Evolutionary conservation across 345 rosid genomes (phyloP), one percentile per base, ranked within the genome.

Genomic region (Gossypium rotundifolium): DNA sequence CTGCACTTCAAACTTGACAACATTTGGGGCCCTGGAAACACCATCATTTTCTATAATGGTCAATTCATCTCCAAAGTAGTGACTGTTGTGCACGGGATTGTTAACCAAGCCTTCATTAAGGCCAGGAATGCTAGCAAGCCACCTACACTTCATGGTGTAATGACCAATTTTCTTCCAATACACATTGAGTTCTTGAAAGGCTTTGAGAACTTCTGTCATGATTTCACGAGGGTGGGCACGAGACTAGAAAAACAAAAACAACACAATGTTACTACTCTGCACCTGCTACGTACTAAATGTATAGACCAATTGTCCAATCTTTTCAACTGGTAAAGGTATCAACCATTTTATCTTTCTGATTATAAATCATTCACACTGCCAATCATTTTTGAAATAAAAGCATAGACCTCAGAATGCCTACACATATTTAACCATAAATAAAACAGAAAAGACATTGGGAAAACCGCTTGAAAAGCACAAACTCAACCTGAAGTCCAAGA

Each of bases 141-240:
- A 93, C 82, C 92, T 85, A 88, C 97, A 95, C 83, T 91, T 93
- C 93, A 95, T 85, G 87, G 90, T 91, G 85, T 95, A 93, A 65
- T 91, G 97, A 64, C 98, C 96, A 33, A 93, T 93, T 85, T 90
- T 95, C 85, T 95, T 93, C 99, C 99, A 95, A 75, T 88, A 79
- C 20, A 91, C 99, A 73, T 87, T 90, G 85, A 96, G 82, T 74
- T 90, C 94, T 83, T 83, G 89, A 78, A 96, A 77, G 17, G 99
- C 97, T 82, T 86, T 88, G 70, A 91, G 91, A 72, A 95, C 91
- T 73, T 88, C 96, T n/a, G 84, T 86, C 98, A 91, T 93, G 76
- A 95, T 93, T 75, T 91, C 97, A 70, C 90, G 93, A 2, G 98
- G 99, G 73, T 86, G 94, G 58, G 95, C 92, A 65, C 89, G 85